These are phyloP conservation scores for Penicillium occitanis DNA, from an alignment of 2,329 filamentous ascomycete genomes.

Conservation along the genomic window DNA sequence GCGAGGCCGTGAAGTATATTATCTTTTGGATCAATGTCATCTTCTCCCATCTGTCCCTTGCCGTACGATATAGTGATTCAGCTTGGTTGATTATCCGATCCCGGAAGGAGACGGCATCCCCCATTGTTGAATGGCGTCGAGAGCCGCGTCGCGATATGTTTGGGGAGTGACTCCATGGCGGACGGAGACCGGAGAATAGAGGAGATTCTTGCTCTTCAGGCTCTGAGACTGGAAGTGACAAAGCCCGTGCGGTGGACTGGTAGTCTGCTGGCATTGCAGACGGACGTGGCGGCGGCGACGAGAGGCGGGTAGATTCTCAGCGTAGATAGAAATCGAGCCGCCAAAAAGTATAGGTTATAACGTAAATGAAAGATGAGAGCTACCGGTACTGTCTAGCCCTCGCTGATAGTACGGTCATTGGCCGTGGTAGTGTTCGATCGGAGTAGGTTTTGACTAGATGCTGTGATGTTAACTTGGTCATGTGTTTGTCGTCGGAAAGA, in stretches of 20 bases:
- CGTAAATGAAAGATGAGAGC: slow-evolving; percentile 13
- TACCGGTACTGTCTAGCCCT: slow-evolving; percentile 15
- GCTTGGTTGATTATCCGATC: slow-evolving; percentile 42
- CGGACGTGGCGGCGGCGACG: no score
- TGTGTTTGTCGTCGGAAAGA: neutral
- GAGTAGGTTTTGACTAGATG: neutral
- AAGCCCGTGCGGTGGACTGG: slow-evolving; percentile 53
- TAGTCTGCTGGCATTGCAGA: slow-evolving; percentile 50
- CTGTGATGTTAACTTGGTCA: neutral
- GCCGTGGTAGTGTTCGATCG: neutral
- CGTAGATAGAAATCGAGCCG: neutral
- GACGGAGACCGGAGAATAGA: slow-evolving; percentile 44
- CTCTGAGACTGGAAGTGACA: slow-evolving; percentile 50
- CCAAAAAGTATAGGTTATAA: neutral
- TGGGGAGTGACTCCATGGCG: slow-evolving; percentile 54
- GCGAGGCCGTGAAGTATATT: slow-evolving; percentile 53
- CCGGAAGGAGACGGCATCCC: slow-evolving; percentile 34
- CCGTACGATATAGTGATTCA: slow-evolving; percentile 35
- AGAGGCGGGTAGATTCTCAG: neutral
- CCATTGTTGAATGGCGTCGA: slow-evolving; percentile 28
- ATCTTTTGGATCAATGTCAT: slow-evolving; percentile 60
- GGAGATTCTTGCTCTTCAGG: slow-evolving; percentile 49
- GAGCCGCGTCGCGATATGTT: slow-evolving; percentile 41
- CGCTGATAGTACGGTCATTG: slow-evolving; percentile 18
- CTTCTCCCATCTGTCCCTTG: slow-evolving; percentile 37